Percentiles rank a stretch among this genome's conserved stretches.
phyloP scores from a whole-genome alignment of 2,329 filamentous ascomycete genomes.

The Lecanosticta acicola region DNA sequence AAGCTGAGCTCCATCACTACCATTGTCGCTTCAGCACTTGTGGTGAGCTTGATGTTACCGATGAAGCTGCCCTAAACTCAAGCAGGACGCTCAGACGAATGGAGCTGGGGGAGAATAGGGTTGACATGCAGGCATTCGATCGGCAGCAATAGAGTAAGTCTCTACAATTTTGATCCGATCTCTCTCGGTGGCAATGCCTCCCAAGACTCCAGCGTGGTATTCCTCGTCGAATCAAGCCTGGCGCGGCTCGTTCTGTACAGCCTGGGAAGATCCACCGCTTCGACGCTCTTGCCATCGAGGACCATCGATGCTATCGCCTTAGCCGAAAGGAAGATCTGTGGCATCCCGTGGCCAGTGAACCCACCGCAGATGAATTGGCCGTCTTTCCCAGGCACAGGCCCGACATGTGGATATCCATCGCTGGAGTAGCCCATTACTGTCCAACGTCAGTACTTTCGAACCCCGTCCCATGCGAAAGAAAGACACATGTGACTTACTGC shows the following conservation, averaged over 20 bases:
- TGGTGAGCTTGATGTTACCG: conserved; percentile 47
- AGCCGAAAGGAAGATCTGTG: conserved; percentile 20
- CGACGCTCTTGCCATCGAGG: conserved; percentile 6
- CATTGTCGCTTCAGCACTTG: conserved; percentile 43
- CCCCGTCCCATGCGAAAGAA: not conserved
- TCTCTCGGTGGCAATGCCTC: conserved; percentile 7
- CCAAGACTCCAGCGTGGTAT: conserved; percentile 17
- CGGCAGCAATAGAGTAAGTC: not conserved
- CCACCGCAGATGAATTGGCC: conserved; percentile 23
- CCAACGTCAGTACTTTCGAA: not conserved
- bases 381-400: conserved; percentile 18
- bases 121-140: not conserved
- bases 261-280: conserved; percentile 17
- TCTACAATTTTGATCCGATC: conserved; percentile 13
- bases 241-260: conserved; percentile 14
- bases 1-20: conserved; percentile 41
- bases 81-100: conserved; percentile 4
- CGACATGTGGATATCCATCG: conserved; percentile 22
- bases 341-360: conserved; percentile 23
- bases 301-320: conserved; percentile 19
- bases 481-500: conserved; percentile 19
- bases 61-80: conserved; percentile 51
- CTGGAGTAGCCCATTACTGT: conserved; percentile 23
- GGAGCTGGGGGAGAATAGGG: conserved; percentile 3
- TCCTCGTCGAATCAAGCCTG: conserved; percentile 13